Evolutionary conservation across 306 rosid genomes (phyloP).

Genomic region (Acacia acuminata): DNA sequence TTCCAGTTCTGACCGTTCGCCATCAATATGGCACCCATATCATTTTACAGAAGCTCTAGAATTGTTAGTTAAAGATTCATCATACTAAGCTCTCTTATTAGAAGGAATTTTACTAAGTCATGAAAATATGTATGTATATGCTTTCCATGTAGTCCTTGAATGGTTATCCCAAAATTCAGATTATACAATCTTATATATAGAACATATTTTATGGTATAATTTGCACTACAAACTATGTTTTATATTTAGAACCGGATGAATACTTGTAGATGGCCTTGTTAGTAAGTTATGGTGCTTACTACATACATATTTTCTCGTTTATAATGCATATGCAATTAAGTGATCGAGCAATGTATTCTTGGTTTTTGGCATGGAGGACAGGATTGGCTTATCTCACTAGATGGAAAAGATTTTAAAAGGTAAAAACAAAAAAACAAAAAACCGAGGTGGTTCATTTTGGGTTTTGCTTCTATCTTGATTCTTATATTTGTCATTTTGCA

Average conservation of each 20-base stretch:
- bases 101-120: neutral
- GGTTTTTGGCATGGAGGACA: neutral
- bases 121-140: neutral
- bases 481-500: too few species aligned
- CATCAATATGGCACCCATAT: conserved; percentile 42
- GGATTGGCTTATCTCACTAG: neutral
- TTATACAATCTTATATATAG: too few species aligned
- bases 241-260: too few species aligned
- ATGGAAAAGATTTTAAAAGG: too few species aligned
- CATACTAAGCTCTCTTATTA: neutral
- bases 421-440: too few species aligned
- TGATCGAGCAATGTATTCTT: neutral
- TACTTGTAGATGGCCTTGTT: too few species aligned
- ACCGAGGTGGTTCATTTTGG: too few species aligned
- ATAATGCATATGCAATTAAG: neutral
- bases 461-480: too few species aligned
- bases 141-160: neutral
- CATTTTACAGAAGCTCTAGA: neutral
- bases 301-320: neutral
- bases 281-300: too few species aligned
- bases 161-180: neutral
- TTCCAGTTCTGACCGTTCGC: neutral
- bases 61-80: neutral
- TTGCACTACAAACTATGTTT: too few species aligned
- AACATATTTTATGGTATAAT: too few species aligned